phyloP scores from a whole-genome alignment of 2,329 filamentous ascomycete species.

The Colletotrichum tamarilloi region DNA sequence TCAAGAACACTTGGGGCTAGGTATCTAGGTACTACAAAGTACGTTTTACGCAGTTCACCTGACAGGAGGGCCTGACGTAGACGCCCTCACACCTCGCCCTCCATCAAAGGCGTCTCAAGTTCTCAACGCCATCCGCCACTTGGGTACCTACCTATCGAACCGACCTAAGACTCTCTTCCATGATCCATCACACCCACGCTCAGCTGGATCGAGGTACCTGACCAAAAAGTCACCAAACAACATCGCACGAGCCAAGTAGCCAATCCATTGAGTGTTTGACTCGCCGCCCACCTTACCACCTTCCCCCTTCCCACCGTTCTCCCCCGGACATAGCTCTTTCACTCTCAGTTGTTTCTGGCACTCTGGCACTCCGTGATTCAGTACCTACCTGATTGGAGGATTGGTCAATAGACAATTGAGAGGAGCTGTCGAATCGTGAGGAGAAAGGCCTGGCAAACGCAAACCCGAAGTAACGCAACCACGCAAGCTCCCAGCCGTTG shows the following conservation, averaged over 20 bases:
- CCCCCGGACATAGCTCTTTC: conserved; percentile 10
- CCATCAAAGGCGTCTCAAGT: conserved; percentile 11
- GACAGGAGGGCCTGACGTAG: conserved; percentile 24
- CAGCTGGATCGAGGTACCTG: conserved; percentile 30
- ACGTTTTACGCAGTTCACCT: conserved; percentile 7
- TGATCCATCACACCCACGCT: neutral
- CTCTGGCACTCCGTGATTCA: neutral
- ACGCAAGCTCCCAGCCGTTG: conserved; percentile 20
- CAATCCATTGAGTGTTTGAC: conserved; percentile 19
- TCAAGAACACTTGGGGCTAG: neutral
- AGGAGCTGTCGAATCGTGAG: conserved; percentile 17
- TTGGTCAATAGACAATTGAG: conserved; percentile 10
- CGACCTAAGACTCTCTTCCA: neutral
- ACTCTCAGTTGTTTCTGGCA: neutral
- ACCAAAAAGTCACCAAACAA: conserved; percentile 7
- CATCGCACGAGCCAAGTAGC: conserved; percentile 30
- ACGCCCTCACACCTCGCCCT: conserved; percentile 21
- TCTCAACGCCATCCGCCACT: neutral
- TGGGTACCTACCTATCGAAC: neutral
- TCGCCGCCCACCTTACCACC: conserved; percentile 11
- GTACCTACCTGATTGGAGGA: conserved; percentile 14
- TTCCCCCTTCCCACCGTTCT: conserved; percentile 3
- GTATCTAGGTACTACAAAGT: neutral
- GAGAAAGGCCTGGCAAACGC: conserved; percentile 20
- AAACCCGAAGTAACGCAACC: conserved; percentile 20